phyloP scores from a whole-genome alignment of 1,284 basidiomycete species.

The Ustilago hordei region DNA sequence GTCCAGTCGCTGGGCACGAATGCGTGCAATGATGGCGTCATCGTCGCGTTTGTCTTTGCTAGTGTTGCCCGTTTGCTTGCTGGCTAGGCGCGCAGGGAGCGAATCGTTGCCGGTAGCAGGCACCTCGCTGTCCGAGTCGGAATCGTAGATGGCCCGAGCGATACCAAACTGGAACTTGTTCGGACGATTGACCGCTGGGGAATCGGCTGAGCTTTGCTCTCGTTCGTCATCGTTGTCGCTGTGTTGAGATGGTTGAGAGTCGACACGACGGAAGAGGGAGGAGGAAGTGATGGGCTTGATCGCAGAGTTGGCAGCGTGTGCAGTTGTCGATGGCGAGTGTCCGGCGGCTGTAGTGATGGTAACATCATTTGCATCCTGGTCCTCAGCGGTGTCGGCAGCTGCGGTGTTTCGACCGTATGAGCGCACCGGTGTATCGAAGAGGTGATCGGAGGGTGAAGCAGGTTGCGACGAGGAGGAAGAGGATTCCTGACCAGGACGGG shows the following conservation, averaged over 20 bases:
- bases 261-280: conserved; percentile 34
- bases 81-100: not conserved
- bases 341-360: conserved; percentile 28
- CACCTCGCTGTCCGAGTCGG: conserved; percentile 34
- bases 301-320: conserved; percentile 29
- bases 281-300: conserved; percentile 21
- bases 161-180: conserved; percentile 37
- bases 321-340: conserved; percentile 35
- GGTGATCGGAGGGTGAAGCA: conserved; percentile 23
- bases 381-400: not conserved
- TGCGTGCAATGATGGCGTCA: conserved; percentile 34
- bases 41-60: conserved; percentile 12
- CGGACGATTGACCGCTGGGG: conserved; percentile 21
- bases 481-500: conserved; percentile 1
- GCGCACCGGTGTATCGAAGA: conserved; percentile 47
- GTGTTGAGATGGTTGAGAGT: conserved; percentile 32
- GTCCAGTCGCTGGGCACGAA: conserved; percentile 24
- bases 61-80: not conserved
- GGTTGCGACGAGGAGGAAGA: conserved; percentile 42
- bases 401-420: conserved; percentile 20
- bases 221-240: conserved; percentile 13
- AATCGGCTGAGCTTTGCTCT: conserved; percentile 9
- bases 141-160: conserved; percentile 43
- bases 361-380: conserved; percentile 21
- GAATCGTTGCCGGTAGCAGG: not conserved